These are phyloP conservation scores for Talaromyces atroroseus DNA, from an alignment of 2,329 filamentous ascomycete species.

Conservation along the genomic window DNA sequence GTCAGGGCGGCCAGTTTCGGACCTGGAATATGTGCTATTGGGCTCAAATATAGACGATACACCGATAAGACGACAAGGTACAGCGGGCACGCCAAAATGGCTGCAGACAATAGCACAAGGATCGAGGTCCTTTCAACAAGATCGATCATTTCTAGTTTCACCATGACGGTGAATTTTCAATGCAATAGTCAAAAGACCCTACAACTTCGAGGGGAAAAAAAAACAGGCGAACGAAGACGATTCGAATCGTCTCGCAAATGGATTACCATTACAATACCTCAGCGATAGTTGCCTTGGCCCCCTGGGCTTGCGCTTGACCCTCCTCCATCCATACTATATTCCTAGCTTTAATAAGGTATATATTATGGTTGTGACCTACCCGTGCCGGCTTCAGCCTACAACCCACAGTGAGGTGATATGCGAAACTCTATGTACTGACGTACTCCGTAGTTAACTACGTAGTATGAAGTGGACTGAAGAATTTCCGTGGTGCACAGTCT, in stretches of 20 bases:
- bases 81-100: neutral
- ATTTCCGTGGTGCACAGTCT: too few species aligned
- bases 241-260: neutral
- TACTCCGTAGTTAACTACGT: too few species aligned
- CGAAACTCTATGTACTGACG: too few species aligned
- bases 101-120: neutral
- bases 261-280: too few species aligned
- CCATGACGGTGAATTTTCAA: neutral
- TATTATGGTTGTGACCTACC: too few species aligned
- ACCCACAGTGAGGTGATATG: too few species aligned
- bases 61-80: constrained; percentile 13
- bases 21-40: constrained; percentile 27
- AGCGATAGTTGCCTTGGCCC: too few species aligned
- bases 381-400: too few species aligned
- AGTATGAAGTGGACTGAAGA: too few species aligned
- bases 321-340: too few species aligned
- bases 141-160: neutral
- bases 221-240: neutral
- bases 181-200: neutral
- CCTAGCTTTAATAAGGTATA: too few species aligned
- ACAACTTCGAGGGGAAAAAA: neutral
- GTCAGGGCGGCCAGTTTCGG: constrained; percentile 28
- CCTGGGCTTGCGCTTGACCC: too few species aligned
- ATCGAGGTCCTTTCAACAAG: neutral
- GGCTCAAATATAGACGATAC: constrained; percentile 26